Percentiles rank a stretch among this genome's conserved stretches.
phyloP scores from a whole-genome alignment of 2,329 filamentous ascomycete species.

The Aureobasidium lini region DNA sequence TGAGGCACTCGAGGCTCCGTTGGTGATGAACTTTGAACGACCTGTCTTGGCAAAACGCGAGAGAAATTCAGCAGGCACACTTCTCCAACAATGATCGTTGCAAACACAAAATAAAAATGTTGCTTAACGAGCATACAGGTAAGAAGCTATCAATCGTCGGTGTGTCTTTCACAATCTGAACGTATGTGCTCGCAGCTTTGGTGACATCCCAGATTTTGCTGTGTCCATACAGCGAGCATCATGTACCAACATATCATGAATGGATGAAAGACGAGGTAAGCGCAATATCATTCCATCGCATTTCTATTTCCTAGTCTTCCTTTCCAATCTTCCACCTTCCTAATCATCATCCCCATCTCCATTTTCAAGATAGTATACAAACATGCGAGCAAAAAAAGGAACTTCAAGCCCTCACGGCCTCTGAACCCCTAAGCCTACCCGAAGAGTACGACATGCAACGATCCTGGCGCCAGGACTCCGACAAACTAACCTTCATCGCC shows the following conservation, averaged over 20 bases:
- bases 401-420: slow-evolving; percentile 78
- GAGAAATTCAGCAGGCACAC: not conserved
- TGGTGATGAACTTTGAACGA: not conserved
- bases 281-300: not conserved
- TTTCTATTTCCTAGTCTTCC: not conserved
- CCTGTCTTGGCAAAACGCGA: not conserved
- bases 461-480: slow-evolving; percentile 72
- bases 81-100: not conserved
- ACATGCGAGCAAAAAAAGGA: slow-evolving; percentile 38
- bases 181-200: slow-evolving; percentile 48
- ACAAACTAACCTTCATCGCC: slow-evolving; percentile 90
- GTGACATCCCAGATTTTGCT: slow-evolving; percentile 60
- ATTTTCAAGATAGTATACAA: not conserved
- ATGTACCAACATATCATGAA: slow-evolving; percentile 74
- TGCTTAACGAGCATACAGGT: slow-evolving; percentile 35
- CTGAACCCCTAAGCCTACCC: slow-evolving; percentile 68
- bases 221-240: slow-evolving; percentile 74
- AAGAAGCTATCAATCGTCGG: not conserved
- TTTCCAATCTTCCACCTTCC: not conserved
- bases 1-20: not conserved
- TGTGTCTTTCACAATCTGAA: not conserved
- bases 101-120: slow-evolving; percentile 25
- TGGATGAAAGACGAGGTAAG: slow-evolving; percentile 82
- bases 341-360: not conserved
- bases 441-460: slow-evolving; percentile 87